These are phyloP conservation scores for Populus hybrid DNA, from an alignment of 441 rosid species.

Conservation along the genomic window DNA sequence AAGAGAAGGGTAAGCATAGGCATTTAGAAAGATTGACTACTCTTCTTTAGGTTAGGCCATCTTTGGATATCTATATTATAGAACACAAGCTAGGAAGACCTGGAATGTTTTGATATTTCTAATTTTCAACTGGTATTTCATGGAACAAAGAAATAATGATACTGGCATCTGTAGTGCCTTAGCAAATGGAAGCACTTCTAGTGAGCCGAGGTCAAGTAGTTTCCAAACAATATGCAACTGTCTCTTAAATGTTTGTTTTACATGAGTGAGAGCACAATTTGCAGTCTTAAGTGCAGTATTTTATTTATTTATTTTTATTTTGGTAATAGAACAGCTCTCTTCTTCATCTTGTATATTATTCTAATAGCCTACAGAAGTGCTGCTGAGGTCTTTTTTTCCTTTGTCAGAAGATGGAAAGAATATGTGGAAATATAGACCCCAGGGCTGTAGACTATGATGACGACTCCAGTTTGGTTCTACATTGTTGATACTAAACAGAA, in stretches of 20 bases:
- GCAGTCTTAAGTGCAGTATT: neutral
- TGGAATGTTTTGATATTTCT: neutral
- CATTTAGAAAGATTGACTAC: no score
- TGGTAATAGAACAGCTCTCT: neutral
- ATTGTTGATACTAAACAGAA: neutral
- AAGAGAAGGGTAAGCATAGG: no score
- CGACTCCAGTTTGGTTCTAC: neutral
- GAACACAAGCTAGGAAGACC: no score
- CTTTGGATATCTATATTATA: no score
- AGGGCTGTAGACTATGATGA: neutral
- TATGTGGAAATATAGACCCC: neutral
- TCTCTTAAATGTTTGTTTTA: neutral
- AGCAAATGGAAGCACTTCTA: neutral
- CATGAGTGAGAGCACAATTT: neutral
- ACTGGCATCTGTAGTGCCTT: neutral
- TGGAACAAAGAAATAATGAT: neutral
- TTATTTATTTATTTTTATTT: neutral
- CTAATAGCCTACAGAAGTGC: neutral
- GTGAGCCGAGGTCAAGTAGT: no score
- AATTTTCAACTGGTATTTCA: neutral
- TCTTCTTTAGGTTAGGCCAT: neutral
- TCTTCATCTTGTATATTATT: neutral
- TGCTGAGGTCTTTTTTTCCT: neutral
- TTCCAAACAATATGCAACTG: neutral
- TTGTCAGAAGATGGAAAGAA: neutral